phyloP scores from a whole-genome alignment of 768 basidiomycete species.

The Tephrocybe sp. region DNA sequence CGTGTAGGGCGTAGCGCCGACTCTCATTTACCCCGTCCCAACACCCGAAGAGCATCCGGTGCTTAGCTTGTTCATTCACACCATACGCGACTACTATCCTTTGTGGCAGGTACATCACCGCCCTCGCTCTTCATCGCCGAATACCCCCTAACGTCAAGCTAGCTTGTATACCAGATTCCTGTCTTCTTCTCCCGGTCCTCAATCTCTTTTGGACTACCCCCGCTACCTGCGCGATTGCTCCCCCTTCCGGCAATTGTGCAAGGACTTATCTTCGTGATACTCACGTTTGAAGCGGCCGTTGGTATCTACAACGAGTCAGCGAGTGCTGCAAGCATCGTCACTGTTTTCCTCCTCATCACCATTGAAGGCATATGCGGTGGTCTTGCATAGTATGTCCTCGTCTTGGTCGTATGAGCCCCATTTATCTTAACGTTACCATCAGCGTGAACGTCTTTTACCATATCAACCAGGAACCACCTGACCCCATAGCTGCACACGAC shows the following conservation, averaged over 20 bases:
- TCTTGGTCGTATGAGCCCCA: neutral
- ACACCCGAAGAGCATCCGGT: constrained; percentile 54
- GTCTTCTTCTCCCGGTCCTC: constrained; percentile 86
- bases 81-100: constrained; percentile 92
- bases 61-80: constrained; percentile 77
- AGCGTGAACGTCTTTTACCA: constrained; percentile 88
- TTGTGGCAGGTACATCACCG: constrained; percentile 76
- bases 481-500: constrained; percentile 44
- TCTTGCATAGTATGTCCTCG: constrained; percentile 72
- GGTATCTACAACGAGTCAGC: constrained; percentile 51
- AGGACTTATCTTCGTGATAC: constrained; percentile 50
- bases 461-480: constrained; percentile 70
- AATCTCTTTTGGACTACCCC: constrained; percentile 72
- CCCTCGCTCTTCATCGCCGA: neutral
- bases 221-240: constrained; percentile 61
- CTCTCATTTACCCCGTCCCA: constrained; percentile 88
- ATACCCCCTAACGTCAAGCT: neutral
- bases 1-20: constrained; percentile 82
- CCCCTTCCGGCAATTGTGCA: constrained; percentile 70
- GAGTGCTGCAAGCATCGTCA: constrained; percentile 41
- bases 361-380: constrained; percentile 93
- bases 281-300: constrained; percentile 57
- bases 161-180: constrained; percentile 58
- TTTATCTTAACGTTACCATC: neutral
- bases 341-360: constrained; percentile 75